Conservation (phyloP, 352 stramenopile genomes). For the Phytophthora tubulina region DNA sequence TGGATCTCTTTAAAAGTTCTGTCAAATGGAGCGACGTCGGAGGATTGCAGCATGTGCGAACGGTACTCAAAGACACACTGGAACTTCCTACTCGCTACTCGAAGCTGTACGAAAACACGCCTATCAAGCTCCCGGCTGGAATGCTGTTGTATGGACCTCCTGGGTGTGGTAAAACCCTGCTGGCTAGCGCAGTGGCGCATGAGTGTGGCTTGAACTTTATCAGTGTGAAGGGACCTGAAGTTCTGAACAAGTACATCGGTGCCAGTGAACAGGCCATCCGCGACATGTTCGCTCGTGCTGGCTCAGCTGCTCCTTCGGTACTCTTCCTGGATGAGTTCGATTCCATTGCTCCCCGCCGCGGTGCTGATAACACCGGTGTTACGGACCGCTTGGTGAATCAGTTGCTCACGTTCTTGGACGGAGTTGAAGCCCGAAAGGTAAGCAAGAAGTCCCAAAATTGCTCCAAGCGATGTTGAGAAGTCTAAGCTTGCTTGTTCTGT, state of each 20-base stretch:
- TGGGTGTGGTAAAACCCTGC: constrained; percentile 91
- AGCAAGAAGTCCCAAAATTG: not conserved
- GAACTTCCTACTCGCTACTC: constrained; percentile 85
- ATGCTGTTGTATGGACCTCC: constrained; percentile 92
- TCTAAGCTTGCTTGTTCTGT: constrained; percentile 1
- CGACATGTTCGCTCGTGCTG: constrained; percentile 85
- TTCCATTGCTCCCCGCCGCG: constrained; percentile 94
- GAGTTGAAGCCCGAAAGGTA: constrained; percentile 93
- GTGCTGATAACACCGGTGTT: constrained; percentile 94
- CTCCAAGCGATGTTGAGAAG: not conserved
- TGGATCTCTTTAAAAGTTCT: constrained; percentile 88
- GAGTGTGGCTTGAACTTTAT: constrained; percentile 93
- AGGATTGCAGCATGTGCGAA: constrained; percentile 79
- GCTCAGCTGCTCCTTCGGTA: constrained; percentile 79
- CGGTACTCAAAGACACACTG: constrained; percentile 91
- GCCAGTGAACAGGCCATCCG: constrained; percentile 91
- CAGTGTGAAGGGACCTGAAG: constrained; percentile 91
- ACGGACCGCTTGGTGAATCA: constrained; percentile 99
- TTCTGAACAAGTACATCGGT: constrained; percentile 93
- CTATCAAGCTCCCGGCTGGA: constrained; percentile 86
- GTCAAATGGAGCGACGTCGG: constrained; percentile 91
- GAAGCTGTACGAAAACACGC: constrained; percentile 85
- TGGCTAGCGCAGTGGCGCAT: constrained; percentile 88
- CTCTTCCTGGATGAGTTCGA: constrained; percentile 95
- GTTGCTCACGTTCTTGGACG: constrained; percentile 97